Percentiles rank a stretch among this genome's conserved stretches.
Conservation (phyloP, 345 rosid species). For the Euphorbia lathyris region DNA sequence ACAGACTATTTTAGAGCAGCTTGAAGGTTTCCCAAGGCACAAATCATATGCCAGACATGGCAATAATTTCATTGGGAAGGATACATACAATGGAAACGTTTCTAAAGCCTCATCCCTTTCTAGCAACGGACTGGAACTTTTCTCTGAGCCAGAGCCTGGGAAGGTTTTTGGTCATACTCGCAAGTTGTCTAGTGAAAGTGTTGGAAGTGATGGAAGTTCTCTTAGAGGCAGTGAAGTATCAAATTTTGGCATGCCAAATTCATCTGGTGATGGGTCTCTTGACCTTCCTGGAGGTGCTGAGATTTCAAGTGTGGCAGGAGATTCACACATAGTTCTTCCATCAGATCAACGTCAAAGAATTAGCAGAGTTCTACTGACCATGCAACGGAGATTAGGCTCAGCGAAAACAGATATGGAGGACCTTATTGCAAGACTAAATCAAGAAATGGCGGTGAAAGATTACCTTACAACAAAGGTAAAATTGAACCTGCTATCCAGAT, state of each 20-base stretch:
- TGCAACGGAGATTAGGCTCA: constrained; percentile 74
- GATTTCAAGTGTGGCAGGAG: constrained; percentile 41
- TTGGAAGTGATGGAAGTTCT: constrained; percentile 63
- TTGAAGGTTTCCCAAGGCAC: constrained; percentile 79
- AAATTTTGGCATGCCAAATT: constrained; percentile 56
- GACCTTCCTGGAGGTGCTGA: constrained; percentile 53
- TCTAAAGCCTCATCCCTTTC: constrained; percentile 46
- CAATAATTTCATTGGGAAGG: constrained; percentile 43
- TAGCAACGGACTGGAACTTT: constrained; percentile 52
- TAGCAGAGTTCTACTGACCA: constrained; percentile 66
- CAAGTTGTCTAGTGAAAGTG: constrained; percentile 67
- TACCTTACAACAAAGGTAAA: constrained; percentile 82
- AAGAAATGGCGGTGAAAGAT: constrained; percentile 83
- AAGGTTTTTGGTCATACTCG: constrained; percentile 57
- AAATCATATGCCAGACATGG: constrained; percentile 50
- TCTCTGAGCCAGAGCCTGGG: constrained; percentile 56
- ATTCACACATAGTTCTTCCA: constrained; percentile 68
- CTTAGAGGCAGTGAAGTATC: constrained; percentile 64
- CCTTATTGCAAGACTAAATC: constrained; percentile 82
- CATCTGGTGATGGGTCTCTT: constrained; percentile 54
- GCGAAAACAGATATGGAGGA: constrained; percentile 98
- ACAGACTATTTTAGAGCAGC: constrained; percentile 86
- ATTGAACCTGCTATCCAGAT: neutral
- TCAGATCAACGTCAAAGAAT: constrained; percentile 76
- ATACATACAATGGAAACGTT: constrained; percentile 50